Evolutionary conservation across 1,284 basidiomycete genomes (phyloP), one percentile per base, ranked within the genome.

Genomic region (Ganoderma sinense): DNA sequence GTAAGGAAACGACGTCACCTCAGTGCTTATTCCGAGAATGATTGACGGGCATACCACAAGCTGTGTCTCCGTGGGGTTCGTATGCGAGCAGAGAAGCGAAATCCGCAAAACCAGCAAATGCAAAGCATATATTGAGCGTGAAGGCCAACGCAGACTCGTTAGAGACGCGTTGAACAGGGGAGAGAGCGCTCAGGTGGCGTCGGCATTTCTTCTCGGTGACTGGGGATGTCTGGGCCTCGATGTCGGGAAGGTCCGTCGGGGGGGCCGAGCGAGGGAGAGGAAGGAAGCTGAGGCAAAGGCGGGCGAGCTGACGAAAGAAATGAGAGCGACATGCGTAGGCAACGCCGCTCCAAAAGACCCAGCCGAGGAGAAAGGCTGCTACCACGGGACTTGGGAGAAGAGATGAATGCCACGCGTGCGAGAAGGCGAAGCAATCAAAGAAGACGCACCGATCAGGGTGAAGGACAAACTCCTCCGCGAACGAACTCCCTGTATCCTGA

Each of bases 331-430:
- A 71, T 33, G 84, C 74, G 72, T 82, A 80, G 23, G 80, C 79
- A 11, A 86, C 62, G 69, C 85, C 83, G 71, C 80, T 80, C 61
- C 86, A 79, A 73, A 87, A 87, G 5, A 86, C 84, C 78, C 84
- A 84, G 61, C 87, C 87, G 20, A 87, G 79, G 65, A 86, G 85
- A 75, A 89, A 89, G 8, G 82, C 77, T 40, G 82, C 75, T 45
- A 85, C 78, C 51, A 83, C 79, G 61, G 81, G 84, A 75, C 87
- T 88, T 64, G 61, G 23, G 39, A n/a, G n/a, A n/a, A 18, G 59
- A 16, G 40, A 67, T 65, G 29, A 62, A 53, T 43, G 56, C 61
- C 45, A 55, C 29, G 63, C 31, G 45, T 29, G 63, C 70, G 65
- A 53, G 33, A 45, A 62, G 53, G 26, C 14, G 48, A 62, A 41